These are phyloP conservation scores for Aspergillus fumigatus DNA, from an alignment of 2,329 filamentous ascomycete genomes.

Conservation along the genomic window DNA sequence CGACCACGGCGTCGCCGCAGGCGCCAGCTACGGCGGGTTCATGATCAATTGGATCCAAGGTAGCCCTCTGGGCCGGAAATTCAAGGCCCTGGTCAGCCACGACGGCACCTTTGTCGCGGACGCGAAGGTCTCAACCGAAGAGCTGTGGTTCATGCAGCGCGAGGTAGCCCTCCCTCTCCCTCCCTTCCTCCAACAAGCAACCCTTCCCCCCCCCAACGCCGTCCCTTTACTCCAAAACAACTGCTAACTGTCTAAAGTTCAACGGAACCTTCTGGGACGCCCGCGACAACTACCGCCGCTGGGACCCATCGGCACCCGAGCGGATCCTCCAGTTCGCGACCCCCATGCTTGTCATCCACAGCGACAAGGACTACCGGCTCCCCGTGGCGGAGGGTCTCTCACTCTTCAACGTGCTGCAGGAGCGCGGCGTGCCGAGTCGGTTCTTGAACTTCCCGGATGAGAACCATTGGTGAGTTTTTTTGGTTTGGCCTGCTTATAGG, in stretches of 20 bases:
- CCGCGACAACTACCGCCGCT: constrained; percentile 61
- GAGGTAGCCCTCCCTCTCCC: no score
- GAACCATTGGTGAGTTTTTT: constrained; percentile 49
- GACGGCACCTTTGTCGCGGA: constrained; percentile 72
- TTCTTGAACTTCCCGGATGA: constrained; percentile 76
- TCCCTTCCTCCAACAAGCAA: no score
- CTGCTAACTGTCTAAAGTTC: constrained; percentile 27
- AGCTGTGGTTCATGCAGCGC: constrained; percentile 51
- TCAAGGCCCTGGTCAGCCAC: constrained; percentile 84
- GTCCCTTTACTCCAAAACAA: neutral
- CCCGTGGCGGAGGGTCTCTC: constrained; percentile 74
- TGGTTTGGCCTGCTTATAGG: no score
- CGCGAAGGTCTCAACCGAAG: constrained; percentile 47
- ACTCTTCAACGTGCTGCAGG: constrained; percentile 77
- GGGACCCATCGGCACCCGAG: constrained; percentile 58
- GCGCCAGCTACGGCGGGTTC: constrained; percentile 41
- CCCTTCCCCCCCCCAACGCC: constrained; percentile 3
- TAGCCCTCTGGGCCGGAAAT: constrained; percentile 72
- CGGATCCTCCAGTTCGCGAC: constrained; percentile 67
- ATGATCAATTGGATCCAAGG: constrained; percentile 82
- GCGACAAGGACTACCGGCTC: constrained; percentile 79
- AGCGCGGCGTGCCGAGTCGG: constrained; percentile 66
- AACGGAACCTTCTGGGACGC: constrained; percentile 50
- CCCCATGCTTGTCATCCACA: constrained; percentile 80
- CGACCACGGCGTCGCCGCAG: constrained; percentile 35